Evolutionary conservation across 805 yeast genomes (phyloP).

Genomic region (Kregervanrija pseudodelftensis): DNA sequence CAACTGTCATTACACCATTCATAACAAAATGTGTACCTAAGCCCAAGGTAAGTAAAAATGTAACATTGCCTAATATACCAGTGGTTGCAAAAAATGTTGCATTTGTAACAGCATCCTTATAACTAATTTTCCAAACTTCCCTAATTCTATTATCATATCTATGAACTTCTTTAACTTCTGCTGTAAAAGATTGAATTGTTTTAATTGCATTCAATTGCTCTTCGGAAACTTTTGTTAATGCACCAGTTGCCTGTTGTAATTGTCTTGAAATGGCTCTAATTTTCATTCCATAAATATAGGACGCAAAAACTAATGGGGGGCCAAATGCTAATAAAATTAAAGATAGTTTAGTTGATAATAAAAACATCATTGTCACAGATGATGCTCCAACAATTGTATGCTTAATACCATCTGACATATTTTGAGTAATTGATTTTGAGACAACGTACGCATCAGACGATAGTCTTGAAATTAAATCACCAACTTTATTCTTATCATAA

Average conservation of each 20-base stretch:
- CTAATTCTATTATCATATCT: constrained; percentile 69
- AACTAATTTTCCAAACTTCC: constrained; percentile 60
- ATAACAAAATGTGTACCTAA: constrained; percentile 78
- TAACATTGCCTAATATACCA: constrained; percentile 76
- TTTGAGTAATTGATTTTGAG: constrained; percentile 78
- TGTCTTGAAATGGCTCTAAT: constrained; percentile 69
- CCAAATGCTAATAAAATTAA: constrained; percentile 68
- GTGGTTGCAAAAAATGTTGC: constrained; percentile 78
- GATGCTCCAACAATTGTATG: constrained; percentile 74
- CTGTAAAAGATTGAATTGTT: constrained; percentile 87
- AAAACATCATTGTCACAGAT: constrained; percentile 87
- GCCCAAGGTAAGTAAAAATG: constrained; percentile 66
- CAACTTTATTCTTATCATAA: constrained; percentile 83
- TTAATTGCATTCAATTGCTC: constrained; percentile 80
- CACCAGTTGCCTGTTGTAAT: constrained; percentile 81
- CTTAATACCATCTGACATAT: constrained; percentile 84
- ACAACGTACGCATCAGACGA: constrained; percentile 89
- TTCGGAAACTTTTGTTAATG: constrained; percentile 83
- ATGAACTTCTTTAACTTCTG: constrained; percentile 71
- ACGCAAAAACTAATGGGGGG: constrained; percentile 80
- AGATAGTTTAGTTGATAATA: constrained; percentile 73
- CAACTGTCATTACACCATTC: constrained; percentile 67
- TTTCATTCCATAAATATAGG: constrained; percentile 74
- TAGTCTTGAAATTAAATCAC: constrained; percentile 82
- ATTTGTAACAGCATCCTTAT: constrained; percentile 72